These are phyloP conservation scores for Candida maesae DNA, from an alignment of 805 yeast species.

Conservation along the genomic window DNA sequence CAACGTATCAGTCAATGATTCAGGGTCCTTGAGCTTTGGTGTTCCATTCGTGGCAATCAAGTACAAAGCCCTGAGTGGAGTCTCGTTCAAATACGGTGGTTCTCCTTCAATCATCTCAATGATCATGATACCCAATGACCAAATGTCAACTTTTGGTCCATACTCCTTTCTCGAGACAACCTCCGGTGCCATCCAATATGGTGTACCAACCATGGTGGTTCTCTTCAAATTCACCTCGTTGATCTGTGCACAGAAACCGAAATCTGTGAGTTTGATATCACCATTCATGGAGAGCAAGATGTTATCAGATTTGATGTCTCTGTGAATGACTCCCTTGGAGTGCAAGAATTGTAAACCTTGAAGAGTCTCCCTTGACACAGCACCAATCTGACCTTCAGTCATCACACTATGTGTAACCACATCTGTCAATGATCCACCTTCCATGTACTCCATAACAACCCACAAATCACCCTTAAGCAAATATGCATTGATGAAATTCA, in stretches of 20 bases:
- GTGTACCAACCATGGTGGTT: slow-evolving; percentile 98
- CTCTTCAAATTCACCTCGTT: slow-evolving; percentile 80
- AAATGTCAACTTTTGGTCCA: slow-evolving; percentile 94
- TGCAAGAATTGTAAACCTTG: slow-evolving; percentile 85
- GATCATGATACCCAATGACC: slow-evolving; percentile 98
- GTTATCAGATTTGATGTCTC: slow-evolving; percentile 96
- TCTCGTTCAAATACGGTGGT: slow-evolving; percentile 96
- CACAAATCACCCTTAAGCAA: slow-evolving; percentile 76
- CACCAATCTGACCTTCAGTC: slow-evolving; percentile 93
- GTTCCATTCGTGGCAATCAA: slow-evolving; percentile 96
- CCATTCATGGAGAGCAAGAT: slow-evolving; percentile 80
- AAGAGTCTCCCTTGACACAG: slow-evolving; percentile 88
- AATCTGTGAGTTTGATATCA: slow-evolving; percentile 90
- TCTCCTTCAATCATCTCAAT: slow-evolving; percentile 99
- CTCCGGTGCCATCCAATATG: slow-evolving; percentile 99
- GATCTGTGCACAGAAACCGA: slow-evolving; percentile 94
- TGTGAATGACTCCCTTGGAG: slow-evolving; percentile 87
- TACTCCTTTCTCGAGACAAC: slow-evolving; percentile 93
- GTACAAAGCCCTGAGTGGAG: slow-evolving; percentile 90
- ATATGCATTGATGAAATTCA: slow-evolving; percentile 87
- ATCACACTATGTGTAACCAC: slow-evolving; percentile 85
- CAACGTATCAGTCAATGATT: slow-evolving; percentile 61
- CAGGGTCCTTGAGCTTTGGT: slow-evolving; percentile 88
- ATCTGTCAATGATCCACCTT: slow-evolving; percentile 95
- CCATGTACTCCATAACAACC: slow-evolving; percentile 99